Conservation (phyloP, 768 basidiomycete genomes). For the Boletus barrowsii region DNA sequence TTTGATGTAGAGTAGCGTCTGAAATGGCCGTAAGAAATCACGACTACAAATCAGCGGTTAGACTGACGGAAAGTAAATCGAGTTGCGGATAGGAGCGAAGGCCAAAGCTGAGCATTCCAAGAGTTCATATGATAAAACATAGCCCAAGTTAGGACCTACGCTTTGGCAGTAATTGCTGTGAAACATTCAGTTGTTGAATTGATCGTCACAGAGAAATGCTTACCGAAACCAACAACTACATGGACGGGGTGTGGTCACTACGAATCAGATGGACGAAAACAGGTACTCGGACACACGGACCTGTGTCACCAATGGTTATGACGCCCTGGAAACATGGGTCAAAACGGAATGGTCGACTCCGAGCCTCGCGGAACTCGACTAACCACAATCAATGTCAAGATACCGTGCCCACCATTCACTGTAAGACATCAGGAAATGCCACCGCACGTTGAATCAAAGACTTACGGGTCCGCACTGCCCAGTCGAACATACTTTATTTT, state of each 20-base stretch:
- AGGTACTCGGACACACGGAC: conserved; percentile 31
- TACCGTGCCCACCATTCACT: conserved; percentile 41
- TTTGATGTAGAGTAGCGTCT: conserved; percentile 51
- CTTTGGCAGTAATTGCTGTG: conserved; percentile 49
- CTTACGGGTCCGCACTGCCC: conserved; percentile 48
- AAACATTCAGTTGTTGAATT: background rate
- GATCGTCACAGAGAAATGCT: background rate
- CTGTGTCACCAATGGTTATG: conserved; percentile 42
- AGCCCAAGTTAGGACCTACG: conserved; percentile 32
- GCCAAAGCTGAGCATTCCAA: conserved; percentile 33
- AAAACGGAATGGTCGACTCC: background rate
- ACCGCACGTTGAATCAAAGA: background rate
- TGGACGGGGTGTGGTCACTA: too few relatives aligned
- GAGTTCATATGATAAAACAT: background rate
- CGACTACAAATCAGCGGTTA: background rate
- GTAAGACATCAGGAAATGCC: conserved; percentile 27
- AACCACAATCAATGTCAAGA: conserved; percentile 45
- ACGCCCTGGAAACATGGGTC: conserved; percentile 24
- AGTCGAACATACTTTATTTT: conserved; percentile 43
- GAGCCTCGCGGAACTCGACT: conserved; percentile 17
- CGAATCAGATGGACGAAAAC: background rate
- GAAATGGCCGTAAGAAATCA: background rate
- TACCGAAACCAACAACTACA: conserved; percentile 12
- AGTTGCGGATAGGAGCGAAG: conserved; percentile 37
- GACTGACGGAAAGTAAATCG: conserved; percentile 38